phyloP scores from a whole-genome alignment of 768 basidiomycete genomes.

The Solioccasus polychromus region DNA sequence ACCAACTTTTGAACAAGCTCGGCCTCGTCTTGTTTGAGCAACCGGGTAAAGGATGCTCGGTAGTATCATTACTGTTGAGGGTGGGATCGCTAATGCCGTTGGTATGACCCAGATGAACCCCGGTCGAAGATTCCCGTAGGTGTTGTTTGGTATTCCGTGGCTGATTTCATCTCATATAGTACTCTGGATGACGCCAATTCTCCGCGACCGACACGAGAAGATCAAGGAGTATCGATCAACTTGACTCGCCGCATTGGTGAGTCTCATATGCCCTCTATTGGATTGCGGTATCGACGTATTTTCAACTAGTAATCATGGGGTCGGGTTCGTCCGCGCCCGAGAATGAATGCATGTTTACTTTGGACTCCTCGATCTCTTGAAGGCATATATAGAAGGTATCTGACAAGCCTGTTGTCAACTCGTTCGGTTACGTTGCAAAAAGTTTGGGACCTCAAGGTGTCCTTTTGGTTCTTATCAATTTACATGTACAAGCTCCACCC shows the following conservation, averaged over 20 bases:
- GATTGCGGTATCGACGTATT: background rate
- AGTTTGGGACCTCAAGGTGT: slow-evolving; percentile 99
- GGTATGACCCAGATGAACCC: slow-evolving; percentile 99
- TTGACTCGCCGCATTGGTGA: slow-evolving; percentile 92
- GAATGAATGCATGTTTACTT: slow-evolving; percentile 99
- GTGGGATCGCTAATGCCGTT: slow-evolving; percentile 98
- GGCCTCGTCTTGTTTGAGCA: slow-evolving; percentile 98
- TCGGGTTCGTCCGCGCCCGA: slow-evolving; percentile 96
- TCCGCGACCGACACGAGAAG: slow-evolving; percentile 98
- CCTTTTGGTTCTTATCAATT: slow-evolving; percentile 90
- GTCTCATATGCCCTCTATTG: slow-evolving; percentile 4
- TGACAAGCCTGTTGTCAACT: slow-evolving; percentile 99
- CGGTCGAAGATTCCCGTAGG: slow-evolving; percentile 97
- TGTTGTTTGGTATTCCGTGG: slow-evolving; percentile 17
- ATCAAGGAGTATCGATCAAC: slow-evolving; percentile 99
- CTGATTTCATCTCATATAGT: slow-evolving; percentile 46
- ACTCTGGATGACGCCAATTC: slow-evolving; percentile 99
- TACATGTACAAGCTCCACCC: slow-evolving; percentile 98
- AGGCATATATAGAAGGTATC: slow-evolving; percentile 99
- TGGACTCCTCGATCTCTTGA: slow-evolving; percentile 92
- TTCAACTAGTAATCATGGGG: slow-evolving; percentile 95
- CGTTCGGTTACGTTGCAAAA: slow-evolving; percentile 99
- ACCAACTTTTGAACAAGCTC: slow-evolving; percentile 91
- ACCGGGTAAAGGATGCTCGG: slow-evolving; percentile 96
- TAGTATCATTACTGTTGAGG: slow-evolving; percentile 98